phyloP scores from a whole-genome alignment of 163 green algal genomes.

The Volvox carteri region DNA sequence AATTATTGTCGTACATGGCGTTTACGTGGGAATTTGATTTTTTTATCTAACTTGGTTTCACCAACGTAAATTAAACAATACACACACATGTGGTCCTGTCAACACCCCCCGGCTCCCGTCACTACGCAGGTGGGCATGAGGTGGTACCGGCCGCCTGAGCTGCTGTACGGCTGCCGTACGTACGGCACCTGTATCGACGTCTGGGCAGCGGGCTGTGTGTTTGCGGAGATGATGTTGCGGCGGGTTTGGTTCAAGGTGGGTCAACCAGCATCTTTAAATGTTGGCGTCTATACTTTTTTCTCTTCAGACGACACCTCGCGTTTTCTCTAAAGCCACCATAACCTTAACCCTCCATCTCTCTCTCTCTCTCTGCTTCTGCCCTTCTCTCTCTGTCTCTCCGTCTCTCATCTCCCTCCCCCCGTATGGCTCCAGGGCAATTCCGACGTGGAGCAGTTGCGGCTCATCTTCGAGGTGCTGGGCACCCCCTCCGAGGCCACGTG shows the following conservation, averaged over 20 bases:
- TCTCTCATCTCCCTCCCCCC: background rate
- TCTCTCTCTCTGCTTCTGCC: too few relatives aligned
- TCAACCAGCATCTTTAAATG: too few relatives aligned
- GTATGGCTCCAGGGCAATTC: conserved; percentile 18
- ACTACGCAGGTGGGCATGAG: conserved; percentile 61
- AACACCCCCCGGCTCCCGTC: background rate
- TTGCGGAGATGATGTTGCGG: conserved; percentile 69
- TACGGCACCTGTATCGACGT: conserved; percentile 71
- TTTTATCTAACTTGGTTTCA: too few relatives aligned
- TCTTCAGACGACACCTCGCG: too few relatives aligned
- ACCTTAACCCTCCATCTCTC: too few relatives aligned
- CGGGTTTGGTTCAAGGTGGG: conserved; percentile 65
- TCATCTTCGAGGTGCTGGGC: conserved; percentile 55
- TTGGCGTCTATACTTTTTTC: too few relatives aligned
- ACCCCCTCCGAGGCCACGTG: conserved; percentile 3
- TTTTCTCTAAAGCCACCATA: too few relatives aligned
- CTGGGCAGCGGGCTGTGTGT: conserved; percentile 69
- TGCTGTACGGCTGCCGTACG: conserved; percentile 63
- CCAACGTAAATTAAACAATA: too few relatives aligned
- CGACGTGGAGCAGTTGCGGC: conserved; percentile 65
- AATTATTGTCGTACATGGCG: too few relatives aligned
- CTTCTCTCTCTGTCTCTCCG: background rate
- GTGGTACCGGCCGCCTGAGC: conserved; percentile 75
- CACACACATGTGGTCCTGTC: too few relatives aligned
- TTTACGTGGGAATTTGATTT: too few relatives aligned